Percentiles rank a stretch among this genome's conserved stretches.
phyloP scores from a whole-genome alignment of 2,329 filamentous ascomycete species.

The Epichloe gansuensis region DNA sequence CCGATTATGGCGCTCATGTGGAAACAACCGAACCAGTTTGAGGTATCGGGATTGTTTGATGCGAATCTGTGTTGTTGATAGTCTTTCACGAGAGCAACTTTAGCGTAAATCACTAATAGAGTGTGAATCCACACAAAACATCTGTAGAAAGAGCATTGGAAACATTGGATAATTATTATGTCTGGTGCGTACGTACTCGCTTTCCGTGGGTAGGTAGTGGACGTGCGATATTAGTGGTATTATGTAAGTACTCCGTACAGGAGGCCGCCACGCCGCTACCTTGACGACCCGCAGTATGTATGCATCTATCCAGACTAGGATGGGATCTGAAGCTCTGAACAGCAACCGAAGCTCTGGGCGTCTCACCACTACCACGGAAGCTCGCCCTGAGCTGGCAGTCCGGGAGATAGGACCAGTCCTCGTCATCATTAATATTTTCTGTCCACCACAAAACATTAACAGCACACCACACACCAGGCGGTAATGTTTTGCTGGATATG shows the following conservation, averaged over 20 bases:
- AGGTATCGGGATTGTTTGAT: not conserved
- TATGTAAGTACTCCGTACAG: too few species aligned
- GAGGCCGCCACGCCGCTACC: too few species aligned
- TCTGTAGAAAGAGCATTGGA: too few species aligned
- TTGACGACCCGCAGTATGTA: conserved; percentile 2
- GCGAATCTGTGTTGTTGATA: not conserved
- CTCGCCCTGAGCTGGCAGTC: too few species aligned
- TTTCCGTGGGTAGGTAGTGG: not conserved
- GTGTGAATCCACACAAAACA: not conserved
- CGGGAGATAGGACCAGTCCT: too few species aligned
- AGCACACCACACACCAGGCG: not conserved
- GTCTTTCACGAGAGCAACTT: not conserved
- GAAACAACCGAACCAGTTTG: not conserved
- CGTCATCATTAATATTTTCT: too few species aligned
- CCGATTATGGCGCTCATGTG: not conserved
- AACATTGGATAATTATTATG: too few species aligned
- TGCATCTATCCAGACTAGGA: conserved; percentile 1
- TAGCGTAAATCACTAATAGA: not conserved
- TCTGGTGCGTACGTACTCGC: too few species aligned
- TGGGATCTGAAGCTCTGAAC: not conserved
- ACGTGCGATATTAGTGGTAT: not conserved
- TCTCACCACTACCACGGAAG: too few species aligned
- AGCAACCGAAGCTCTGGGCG: not conserved
- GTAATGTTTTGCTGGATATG: not conserved
- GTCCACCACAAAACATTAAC: too few species aligned